A percentile compares a stretch with the other conserved stretches of the same genome.
Conservation (phyloP, 2,329 filamentous ascomycete genomes). For the Claviceps quebecensis region DNA sequence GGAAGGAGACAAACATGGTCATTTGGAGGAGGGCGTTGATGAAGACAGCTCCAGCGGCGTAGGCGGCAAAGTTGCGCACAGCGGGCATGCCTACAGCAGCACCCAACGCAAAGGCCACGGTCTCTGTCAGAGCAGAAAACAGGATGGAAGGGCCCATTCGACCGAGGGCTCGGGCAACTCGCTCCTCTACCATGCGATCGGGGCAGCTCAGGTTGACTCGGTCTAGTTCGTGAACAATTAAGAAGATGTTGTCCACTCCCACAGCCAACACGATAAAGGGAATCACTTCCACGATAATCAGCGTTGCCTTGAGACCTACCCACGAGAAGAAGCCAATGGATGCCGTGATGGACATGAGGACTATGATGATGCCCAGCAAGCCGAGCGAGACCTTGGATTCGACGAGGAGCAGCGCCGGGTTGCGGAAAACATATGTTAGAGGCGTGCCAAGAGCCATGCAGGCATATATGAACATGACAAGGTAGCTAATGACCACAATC, state of each 20-base stretch:
- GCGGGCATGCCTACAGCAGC: constrained; percentile 96
- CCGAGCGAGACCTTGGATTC: constrained; percentile 95
- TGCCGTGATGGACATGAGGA: constrained; percentile 91
- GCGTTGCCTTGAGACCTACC: constrained; percentile 78
- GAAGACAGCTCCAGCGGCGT: constrained; percentile 88
- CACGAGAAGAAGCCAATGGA: constrained; percentile 93
- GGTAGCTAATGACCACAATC: constrained; percentile 90
- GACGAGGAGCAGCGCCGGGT: constrained; percentile 73
- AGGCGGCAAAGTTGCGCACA: constrained; percentile 91
- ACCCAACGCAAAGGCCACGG: constrained; percentile 80
- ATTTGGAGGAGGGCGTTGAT: constrained; percentile 96
- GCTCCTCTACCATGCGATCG: constrained; percentile 73
- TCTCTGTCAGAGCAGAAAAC: constrained; percentile 89
- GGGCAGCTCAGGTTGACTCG: constrained; percentile 85
- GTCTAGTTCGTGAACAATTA: constrained; percentile 97
- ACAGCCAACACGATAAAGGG: constrained; percentile 94
- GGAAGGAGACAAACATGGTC: constrained; percentile 89
- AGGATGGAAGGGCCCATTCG: constrained; percentile 95
- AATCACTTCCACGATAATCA: constrained; percentile 98
- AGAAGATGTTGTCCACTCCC: constrained; percentile 96
- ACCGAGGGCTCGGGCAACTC: constrained; percentile 77
- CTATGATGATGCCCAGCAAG: constrained; percentile 87
- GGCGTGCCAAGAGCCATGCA: constrained; percentile 85
- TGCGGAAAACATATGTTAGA: constrained; percentile 60
- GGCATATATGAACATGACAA: constrained; percentile 97